These are phyloP conservation scores for Sporothrix pallida DNA, from an alignment of 2,329 filamentous ascomycete genomes.

Conservation along the genomic window DNA sequence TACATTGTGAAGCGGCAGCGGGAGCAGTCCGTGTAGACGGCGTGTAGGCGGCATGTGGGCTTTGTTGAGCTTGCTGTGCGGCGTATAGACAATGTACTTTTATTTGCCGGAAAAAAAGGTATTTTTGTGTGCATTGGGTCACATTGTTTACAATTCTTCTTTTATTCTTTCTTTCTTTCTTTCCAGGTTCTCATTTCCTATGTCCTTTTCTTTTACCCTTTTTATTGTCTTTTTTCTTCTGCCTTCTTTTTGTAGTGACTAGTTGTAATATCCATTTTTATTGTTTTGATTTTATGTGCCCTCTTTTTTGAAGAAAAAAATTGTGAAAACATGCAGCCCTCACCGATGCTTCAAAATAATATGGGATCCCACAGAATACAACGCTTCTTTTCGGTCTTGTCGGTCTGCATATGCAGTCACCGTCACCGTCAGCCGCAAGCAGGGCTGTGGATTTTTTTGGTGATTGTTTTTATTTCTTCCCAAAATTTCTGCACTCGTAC, in stretches of 20 bases:
- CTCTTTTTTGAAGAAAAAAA: neutral
- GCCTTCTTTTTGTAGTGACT: constrained; percentile 6
- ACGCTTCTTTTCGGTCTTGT: neutral
- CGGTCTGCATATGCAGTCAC: constrained; percentile 9
- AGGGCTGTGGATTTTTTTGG: neutral
- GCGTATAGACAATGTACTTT: neutral
- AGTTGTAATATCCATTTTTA: constrained; percentile 15
- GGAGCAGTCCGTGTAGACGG: constrained; percentile 46
- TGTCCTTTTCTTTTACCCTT: neutral
- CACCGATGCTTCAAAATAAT: neutral
- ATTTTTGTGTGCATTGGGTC: constrained; percentile 19
- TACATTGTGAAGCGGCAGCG: constrained; percentile 76
- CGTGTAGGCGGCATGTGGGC: neutral
- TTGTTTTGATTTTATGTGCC: neutral
- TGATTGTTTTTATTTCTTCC: too few species aligned
- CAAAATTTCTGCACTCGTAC: neutral
- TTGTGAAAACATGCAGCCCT: neutral
- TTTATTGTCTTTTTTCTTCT: neutral
- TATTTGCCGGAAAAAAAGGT: constrained; percentile 17
- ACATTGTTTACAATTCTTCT: neutral
- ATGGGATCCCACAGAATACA: neutral
- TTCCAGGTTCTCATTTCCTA: neutral
- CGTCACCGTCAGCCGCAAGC: constrained; percentile 6
- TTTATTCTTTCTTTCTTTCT: neutral
- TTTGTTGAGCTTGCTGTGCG: neutral